Evolutionary conservation across 306 rosid species (phyloP), one percentile per base, ranked within the genome.

Genomic region (Casuarina equisetifolia): DNA sequence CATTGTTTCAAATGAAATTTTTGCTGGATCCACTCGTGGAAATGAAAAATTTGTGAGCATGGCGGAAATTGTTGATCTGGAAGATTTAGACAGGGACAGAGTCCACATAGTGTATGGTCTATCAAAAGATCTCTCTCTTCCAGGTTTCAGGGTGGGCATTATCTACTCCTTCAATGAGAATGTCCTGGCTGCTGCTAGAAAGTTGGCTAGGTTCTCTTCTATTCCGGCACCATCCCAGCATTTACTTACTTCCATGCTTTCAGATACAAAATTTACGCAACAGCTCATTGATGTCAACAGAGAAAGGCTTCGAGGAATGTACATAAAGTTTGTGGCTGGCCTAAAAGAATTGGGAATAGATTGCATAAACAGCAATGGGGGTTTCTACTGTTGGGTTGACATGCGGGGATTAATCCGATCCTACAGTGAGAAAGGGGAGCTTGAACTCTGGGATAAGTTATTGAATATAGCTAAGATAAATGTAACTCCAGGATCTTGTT

Each of bases 371-470:
- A 87, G 98, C 87, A 82, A 77, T 38, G 98, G 94, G 61, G 98
- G 99, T 45, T 90, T 86, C 86, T 92, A 84, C 83, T 92, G 97
- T 80, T 91, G 99, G 99, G 99, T 92, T 9, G 87, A 92, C 88
- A 86, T 96, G 97, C 87, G 97, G 64, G 78, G 82, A 25, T 89
- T 86, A 20, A 86, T 89, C 76, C 78, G 86, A 51, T 81, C 96
- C 62, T 91, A 91, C 84, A 88, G 85, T 72, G 97, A 92, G 81
- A 96, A 90, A 79, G 99, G 97, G 12, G 99, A 96, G 84, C 89
- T 96, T 74, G 97, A 92, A 84, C 94, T 96, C 54, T 90, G 97
- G 99, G 97, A 91, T 69, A 91, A 81, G 84, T 86, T 96, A 81
- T 82, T 96, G 89, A 90, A 86, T 77, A 78, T 90, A 48, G 91